A percentile compares a stretch with the other conserved stretches of the same genome.
These are phyloP conservation scores for Pythium periplocum DNA, from an alignment of 352 stramenopile genomes.

Conservation along the genomic window DNA sequence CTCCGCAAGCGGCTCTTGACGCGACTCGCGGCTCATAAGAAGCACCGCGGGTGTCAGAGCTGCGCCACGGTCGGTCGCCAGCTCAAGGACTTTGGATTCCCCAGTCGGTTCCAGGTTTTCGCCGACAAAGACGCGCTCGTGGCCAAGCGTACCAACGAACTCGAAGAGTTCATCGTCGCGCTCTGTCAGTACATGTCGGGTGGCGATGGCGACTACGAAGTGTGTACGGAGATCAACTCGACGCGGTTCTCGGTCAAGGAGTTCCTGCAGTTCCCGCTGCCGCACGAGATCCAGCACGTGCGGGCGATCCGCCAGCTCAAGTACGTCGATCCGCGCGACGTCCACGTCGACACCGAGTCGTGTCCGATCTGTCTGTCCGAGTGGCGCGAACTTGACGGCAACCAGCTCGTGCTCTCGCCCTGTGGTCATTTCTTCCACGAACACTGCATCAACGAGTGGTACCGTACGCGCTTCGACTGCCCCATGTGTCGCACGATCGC, in stretches of 20 bases:
- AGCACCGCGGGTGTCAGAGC: slow-evolving; percentile 36
- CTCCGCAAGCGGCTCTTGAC: slow-evolving; percentile 69
- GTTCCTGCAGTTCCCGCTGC: slow-evolving; percentile 76
- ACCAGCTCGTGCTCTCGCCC: slow-evolving; percentile 71
- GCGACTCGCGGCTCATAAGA: slow-evolving; percentile 53
- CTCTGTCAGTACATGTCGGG: slow-evolving; percentile 65
- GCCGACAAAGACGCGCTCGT: slow-evolving; percentile 63
- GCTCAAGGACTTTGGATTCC: slow-evolving; percentile 71
- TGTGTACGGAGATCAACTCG: slow-evolving; percentile 62
- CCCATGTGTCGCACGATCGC: slow-evolving; percentile 85
- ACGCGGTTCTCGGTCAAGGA: slow-evolving; percentile 76
- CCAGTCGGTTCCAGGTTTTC: slow-evolving; percentile 68
- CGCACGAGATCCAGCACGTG: slow-evolving; percentile 78
- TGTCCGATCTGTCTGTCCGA: slow-evolving; percentile 83
- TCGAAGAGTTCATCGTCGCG: slow-evolving; percentile 77
- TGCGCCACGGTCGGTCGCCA: slow-evolving; percentile 51
- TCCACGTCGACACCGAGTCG: slow-evolving; percentile 73
- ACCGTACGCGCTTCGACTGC: slow-evolving; percentile 84
- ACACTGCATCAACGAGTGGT: slow-evolving; percentile 88
- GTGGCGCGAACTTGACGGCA: slow-evolving; percentile 79
- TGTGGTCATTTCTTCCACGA: slow-evolving; percentile 87
- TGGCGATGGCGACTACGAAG: slow-evolving; percentile 35
- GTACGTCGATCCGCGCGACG: slow-evolving; percentile 79
- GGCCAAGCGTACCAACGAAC: slow-evolving; percentile 43
- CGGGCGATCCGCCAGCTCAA: slow-evolving; percentile 77